Base-by-base conservation (phyloP, 441 rosid species). In the Pelargonium fulgidum region DNA sequence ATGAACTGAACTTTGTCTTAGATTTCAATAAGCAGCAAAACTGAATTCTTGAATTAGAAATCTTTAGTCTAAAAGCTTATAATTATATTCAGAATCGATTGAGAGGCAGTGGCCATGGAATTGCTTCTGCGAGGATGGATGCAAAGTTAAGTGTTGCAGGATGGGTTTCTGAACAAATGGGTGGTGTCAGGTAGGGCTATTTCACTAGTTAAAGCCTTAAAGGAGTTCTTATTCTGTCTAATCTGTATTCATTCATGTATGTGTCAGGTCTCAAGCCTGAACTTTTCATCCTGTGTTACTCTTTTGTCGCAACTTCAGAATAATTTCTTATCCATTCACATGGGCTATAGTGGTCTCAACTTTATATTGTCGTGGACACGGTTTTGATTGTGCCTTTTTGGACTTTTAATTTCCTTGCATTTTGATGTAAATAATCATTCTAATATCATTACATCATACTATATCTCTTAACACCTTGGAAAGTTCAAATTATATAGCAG, bases 141-240 rank as follows among this genome's bases (percentile, higher is more conserved):
- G 97, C 96, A 50, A 91, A 88, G 89, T 78, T 91, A 69, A 94
- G 82, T 72, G 80, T 79, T 77, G 87, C 97, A 3, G 99, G 97
- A 71, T 91, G 96, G 97, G 80, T 94, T 70, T 88, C 97, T 78
- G 99, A 94, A 74, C 99, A 91, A 86, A 94, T 94, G 97, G 88
- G 91, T 78, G 97, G 99, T 80, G 76, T 91, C 80, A 93, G 98
- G 97, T 93, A 65, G 75, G 76, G 72, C 66, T 75, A 61, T 13
- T 72, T 76, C 2, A 48, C 3, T 10, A 17, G 63, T 59, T 22
- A 59, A n/a, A n/a, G n/a, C n/a, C n/a, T n/a, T n/a, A n/a, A 59
- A 7, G 33, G 16, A 39, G 29, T 70, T 68, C 71, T 33, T 41
- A 16, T 62, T 24, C 45, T 63, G 24, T 70, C 56, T 62, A 11